Conservation (phyloP, 179 eudicot genomes). For the Beta macrorhiza region DNA sequence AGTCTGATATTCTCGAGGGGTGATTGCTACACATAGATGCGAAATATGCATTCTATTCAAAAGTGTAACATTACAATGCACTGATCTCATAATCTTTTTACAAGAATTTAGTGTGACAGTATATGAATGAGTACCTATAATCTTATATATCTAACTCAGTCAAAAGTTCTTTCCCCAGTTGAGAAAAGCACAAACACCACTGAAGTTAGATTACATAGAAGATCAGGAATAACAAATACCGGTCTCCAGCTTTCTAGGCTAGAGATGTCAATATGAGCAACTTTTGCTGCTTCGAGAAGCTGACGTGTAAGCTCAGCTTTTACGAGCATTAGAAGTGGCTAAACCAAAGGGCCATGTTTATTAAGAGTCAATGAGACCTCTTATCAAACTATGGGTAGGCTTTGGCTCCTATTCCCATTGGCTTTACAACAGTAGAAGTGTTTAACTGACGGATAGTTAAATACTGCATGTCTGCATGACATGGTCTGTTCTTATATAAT, state of each 20-base stretch:
- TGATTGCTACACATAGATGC: not conserved
- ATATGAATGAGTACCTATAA: not conserved
- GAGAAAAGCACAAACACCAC: constrained; percentile 63
- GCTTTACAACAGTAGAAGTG: too few relatives aligned
- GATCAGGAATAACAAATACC: constrained; percentile 77
- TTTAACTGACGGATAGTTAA: too few relatives aligned
- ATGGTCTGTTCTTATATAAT: too few relatives aligned
- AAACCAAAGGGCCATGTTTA: too few relatives aligned
- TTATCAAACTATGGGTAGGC: too few relatives aligned
- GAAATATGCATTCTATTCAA: constrained; percentile 8
- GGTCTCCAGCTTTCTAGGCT: constrained; percentile 82
- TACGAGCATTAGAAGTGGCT: too few relatives aligned
- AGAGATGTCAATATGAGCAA: constrained; percentile 63
- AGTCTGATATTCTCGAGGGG: not conserved
- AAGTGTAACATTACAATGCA: constrained; percentile 5
- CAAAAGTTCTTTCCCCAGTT: constrained; percentile 87
- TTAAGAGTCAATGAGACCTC: too few relatives aligned
- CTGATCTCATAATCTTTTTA: not conserved
- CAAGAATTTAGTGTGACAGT: constrained; percentile 14
- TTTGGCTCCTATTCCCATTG: too few relatives aligned
- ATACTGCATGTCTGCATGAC: too few relatives aligned
- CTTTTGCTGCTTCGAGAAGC: constrained; percentile 88
- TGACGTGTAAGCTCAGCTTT: constrained; percentile 76
- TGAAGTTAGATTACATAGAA: constrained; percentile 78
- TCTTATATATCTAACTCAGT: constrained; percentile 41